Percentiles rank a stretch among this genome's conserved stretches.
Evolutionary conservation across 1,284 basidiomycete species (phyloP).

Genomic region (Thelephora terrestris): DNA sequence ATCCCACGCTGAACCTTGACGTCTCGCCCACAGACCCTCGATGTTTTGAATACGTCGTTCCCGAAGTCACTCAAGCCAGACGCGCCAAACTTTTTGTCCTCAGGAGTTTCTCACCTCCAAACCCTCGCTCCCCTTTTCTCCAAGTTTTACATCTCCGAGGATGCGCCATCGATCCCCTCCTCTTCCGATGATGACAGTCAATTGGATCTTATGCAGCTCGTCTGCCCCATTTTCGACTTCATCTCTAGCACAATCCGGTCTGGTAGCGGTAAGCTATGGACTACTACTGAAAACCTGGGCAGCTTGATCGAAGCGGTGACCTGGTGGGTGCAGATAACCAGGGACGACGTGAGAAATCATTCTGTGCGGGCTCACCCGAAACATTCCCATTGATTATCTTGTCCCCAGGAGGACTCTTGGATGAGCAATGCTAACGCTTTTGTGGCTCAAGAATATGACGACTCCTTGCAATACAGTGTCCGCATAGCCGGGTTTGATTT

Average conservation of each 20-base stretch:
- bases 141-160: slow-evolving; percentile 54
- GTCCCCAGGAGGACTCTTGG: slow-evolving; percentile 80
- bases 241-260: slow-evolving; percentile 54
- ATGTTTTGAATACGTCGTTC: slow-evolving; percentile 69
- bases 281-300: slow-evolving; percentile 40
- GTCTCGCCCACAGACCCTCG: slow-evolving; percentile 45
- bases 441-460: slow-evolving; percentile 92
- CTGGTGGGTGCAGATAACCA: slow-evolving; percentile 79
- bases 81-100: slow-evolving; percentile 49
- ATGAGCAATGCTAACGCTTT: slow-evolving; percentile 83
- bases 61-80: slow-evolving; percentile 54
- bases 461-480: slow-evolving; percentile 73
- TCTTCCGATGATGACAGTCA: slow-evolving; percentile 63
- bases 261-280: slow-evolving; percentile 55
- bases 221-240: slow-evolving; percentile 77
- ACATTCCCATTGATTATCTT: background rate
- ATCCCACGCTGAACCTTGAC: slow-evolving; percentile 1
- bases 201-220: slow-evolving; percentile 69
- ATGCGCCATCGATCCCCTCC: slow-evolving; percentile 41
- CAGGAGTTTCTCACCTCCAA: slow-evolving; percentile 57
- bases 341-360: slow-evolving; percentile 63
- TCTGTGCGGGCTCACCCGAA: background rate
- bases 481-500: slow-evolving; percentile 82
- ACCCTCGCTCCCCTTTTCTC: slow-evolving; percentile 58
- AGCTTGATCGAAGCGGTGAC: slow-evolving; percentile 53